phyloP scores from a whole-genome alignment of 371 early-diverging fungal genomes.

The Apophysomyces trapeziformis region DNA sequence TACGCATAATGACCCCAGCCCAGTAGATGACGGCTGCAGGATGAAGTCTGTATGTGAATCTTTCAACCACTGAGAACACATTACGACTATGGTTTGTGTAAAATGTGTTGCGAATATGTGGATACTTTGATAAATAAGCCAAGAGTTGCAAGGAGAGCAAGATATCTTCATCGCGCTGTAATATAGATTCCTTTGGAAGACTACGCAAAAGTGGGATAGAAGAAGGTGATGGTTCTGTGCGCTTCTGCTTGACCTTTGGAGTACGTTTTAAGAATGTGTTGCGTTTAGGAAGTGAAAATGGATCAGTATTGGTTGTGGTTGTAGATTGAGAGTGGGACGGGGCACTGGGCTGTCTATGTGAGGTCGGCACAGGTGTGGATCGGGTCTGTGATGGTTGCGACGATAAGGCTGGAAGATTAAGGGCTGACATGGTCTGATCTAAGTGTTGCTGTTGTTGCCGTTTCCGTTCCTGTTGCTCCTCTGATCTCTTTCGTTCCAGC shows the following conservation, averaged over 20 bases:
- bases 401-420: conserved; percentile 23
- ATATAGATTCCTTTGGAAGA: conserved; percentile 52
- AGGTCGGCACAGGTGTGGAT: conserved; percentile 33
- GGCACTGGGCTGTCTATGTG: conserved; percentile 22
- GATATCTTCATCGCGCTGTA: conserved; percentile 80
- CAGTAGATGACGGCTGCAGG: conserved; percentile 71
- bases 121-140: conserved; percentile 85
- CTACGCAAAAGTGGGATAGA: conserved; percentile 26
- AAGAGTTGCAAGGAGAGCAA: conserved; percentile 81
- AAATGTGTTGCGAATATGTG: conserved; percentile 67
- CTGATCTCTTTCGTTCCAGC: conserved; percentile 62
- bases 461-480: conserved; percentile 54
- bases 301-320: conserved; percentile 12
- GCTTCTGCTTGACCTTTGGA: conserved; percentile 21
- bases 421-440: conserved; percentile 18
- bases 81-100: conserved; percentile 61
- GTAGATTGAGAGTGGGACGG: neutral
- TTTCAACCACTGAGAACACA: conserved; percentile 75
- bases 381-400: conserved; percentile 30
- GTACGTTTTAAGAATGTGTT: conserved; percentile 29
- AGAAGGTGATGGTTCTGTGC: conserved; percentile 18
- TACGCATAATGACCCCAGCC: conserved; percentile 82
- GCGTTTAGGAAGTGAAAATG: conserved; percentile 23
- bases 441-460: conserved; percentile 11
- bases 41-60: conserved; percentile 67